Conservation (phyloP, 2,329 filamentous ascomycete genomes). For the Parasarocladium wereldwijsianum region DNA sequence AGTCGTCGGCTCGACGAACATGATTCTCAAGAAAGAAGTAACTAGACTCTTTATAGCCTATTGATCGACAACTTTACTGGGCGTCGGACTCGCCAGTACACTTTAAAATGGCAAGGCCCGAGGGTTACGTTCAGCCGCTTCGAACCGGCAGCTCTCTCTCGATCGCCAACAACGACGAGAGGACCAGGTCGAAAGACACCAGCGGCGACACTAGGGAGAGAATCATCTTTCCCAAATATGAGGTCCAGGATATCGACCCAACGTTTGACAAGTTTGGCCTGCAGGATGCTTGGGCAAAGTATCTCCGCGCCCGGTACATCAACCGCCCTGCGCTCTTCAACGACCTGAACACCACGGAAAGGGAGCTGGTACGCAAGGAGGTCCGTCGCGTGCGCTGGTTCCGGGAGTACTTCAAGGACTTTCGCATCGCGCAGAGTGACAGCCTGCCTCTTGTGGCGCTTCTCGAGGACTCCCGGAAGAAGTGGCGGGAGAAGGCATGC, state of each 20-base stretch:
- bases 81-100: no score
- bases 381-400: slow-evolving; percentile 8
- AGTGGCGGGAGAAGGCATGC: slow-evolving; percentile 8
- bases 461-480: slow-evolving; percentile 8
- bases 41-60: no score
- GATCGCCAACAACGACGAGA: no score
- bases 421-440: slow-evolving; percentile 6
- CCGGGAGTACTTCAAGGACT: slow-evolving; percentile 9
- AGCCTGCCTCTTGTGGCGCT: slow-evolving; percentile 7
- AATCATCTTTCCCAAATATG: slow-evolving; percentile 6
- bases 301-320: slow-evolving; percentile 6
- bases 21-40: no score
- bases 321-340: slow-evolving; percentile 6
- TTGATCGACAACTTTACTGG: no score
- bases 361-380: slow-evolving; percentile 9
- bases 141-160: no score
- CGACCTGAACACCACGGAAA: slow-evolving; percentile 5
- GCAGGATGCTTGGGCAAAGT: slow-evolving; percentile 7
- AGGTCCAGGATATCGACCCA: slow-evolving; percentile 7
- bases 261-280: slow-evolving; percentile 1
- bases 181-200: no score
- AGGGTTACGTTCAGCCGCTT: no score
- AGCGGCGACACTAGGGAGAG: no score
- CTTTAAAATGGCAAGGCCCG: no score
- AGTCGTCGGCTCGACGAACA: no score